phyloP scores from a whole-genome alignment of 2,329 filamentous ascomycete species.

The Colletotrichum orbiculare region DNA sequence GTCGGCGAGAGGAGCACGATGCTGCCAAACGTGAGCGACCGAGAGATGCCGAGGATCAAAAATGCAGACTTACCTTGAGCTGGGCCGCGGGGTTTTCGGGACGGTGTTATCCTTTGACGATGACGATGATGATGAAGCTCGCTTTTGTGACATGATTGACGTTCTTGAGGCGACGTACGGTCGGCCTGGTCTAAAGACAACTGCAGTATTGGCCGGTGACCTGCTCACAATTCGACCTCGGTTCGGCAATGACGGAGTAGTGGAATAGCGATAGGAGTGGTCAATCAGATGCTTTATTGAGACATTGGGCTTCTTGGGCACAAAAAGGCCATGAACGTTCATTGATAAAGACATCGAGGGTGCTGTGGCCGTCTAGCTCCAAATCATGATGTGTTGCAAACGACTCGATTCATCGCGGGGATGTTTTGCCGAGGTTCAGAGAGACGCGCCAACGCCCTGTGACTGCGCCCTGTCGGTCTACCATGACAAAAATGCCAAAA shows the following conservation, averaged over 20 bases:
- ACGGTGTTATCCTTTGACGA: constrained; percentile 41
- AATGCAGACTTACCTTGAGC: constrained; percentile 63
- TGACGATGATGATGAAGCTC: constrained; percentile 24
- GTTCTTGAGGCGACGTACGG: background rate
- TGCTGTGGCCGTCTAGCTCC: constrained; percentile 7
- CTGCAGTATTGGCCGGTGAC: constrained; percentile 2
- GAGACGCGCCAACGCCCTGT: constrained; percentile 13
- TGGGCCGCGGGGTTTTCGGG: constrained; percentile 66
- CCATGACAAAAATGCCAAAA: background rate
- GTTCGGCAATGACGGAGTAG: background rate
- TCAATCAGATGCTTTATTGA: no score
- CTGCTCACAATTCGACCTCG: constrained; percentile 13
- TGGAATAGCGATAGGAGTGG: no score
- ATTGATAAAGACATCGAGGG: constrained; percentile 6
- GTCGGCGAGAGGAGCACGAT: constrained; percentile 86
- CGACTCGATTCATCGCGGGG: constrained; percentile 12
- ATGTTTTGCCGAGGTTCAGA: constrained; percentile 36
- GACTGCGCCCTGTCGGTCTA: constrained; percentile 15
- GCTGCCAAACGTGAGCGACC: constrained; percentile 22
- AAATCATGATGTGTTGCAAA: constrained; percentile 10
- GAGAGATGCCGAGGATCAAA: constrained; percentile 24
- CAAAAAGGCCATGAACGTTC: background rate
- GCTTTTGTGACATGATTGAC: constrained; percentile 32
- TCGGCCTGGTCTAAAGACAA: background rate
- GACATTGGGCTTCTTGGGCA: no score